Percentiles rank a stretch among this genome's conserved stretches.
Evolutionary conservation across 2,329 filamentous ascomycete genomes (phyloP).

Genomic region (Colletotrichum eremochloae): DNA sequence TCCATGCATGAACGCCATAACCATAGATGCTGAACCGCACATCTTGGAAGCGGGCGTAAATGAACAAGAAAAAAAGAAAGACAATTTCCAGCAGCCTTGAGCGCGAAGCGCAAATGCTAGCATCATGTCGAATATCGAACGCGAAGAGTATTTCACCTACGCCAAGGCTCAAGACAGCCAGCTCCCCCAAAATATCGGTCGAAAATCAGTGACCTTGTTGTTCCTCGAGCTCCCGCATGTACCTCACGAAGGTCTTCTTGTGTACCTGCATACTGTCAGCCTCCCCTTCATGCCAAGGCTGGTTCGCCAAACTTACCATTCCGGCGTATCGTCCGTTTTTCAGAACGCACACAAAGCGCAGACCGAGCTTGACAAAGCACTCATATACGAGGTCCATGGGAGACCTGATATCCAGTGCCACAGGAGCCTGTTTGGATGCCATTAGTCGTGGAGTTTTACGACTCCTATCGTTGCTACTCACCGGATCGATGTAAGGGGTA

Average conservation of each 20-base stretch:
- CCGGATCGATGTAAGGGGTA: conserved; percentile 90
- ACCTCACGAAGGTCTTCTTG: conserved; percentile 97
- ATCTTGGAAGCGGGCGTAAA: not conserved
- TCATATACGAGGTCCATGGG: conserved; percentile 97
- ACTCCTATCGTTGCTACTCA: conserved; percentile 54
- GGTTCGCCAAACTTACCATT: conserved; percentile 71
- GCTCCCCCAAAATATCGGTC: not conserved
- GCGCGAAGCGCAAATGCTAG: not conserved
- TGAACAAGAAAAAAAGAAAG: not conserved
- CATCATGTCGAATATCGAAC: not conserved
- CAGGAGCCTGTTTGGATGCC: conserved; percentile 71
- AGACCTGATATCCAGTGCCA: conserved; percentile 88
- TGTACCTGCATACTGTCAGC: conserved; percentile 70
- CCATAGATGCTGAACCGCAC: conserved; percentile 1
- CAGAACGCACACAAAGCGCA: conserved; percentile 92
- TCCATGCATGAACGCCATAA: conserved; percentile 9
- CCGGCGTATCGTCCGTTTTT: conserved; percentile 88
- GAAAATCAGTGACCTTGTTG: conserved; percentile 46
- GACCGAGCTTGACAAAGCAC: conserved; percentile 92
- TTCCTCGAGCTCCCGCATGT: conserved; percentile 86
- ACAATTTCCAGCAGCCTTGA: not conserved
- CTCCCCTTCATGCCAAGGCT: not conserved
- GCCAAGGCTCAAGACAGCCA: not conserved
- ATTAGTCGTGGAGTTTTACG: conserved; percentile 3
- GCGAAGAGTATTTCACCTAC: not conserved